phyloP scores from a whole-genome alignment of 163 green algal genomes.

The Chlamydomonas reinhardtii region DNA sequence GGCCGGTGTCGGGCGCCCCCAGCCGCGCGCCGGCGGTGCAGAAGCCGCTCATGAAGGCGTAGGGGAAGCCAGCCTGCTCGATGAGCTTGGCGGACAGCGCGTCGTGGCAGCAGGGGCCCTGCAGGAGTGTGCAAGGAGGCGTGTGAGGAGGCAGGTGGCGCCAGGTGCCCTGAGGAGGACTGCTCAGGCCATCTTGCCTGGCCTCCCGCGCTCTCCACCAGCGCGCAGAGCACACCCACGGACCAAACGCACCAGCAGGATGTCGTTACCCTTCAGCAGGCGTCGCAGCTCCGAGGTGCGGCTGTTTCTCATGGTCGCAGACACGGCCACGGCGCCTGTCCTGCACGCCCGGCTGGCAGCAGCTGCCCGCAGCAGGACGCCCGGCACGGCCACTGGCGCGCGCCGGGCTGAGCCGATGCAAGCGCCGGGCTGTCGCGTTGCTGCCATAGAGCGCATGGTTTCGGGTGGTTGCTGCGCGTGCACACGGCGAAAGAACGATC shows the following conservation, averaged over 20 bases:
- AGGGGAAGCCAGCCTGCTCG: conserved; percentile 89
- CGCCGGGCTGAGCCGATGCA: too few relatives aligned
- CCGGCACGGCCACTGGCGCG: neutral
- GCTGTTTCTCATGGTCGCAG: conserved; percentile 20
- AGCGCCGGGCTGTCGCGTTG: neutral
- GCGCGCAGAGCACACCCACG: too few relatives aligned
- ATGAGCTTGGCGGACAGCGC: conserved; percentile 88
- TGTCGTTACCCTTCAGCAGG: conserved; percentile 17
- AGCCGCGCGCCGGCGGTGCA: conserved; percentile 78
- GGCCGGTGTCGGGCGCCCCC: conserved; percentile 88
- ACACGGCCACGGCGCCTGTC: neutral
- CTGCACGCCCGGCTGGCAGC: neutral
- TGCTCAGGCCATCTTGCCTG: too few relatives aligned
- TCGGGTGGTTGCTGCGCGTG: too few relatives aligned
- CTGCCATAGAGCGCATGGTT: neutral
- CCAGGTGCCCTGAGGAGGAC: too few relatives aligned
- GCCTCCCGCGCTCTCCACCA: too few relatives aligned
- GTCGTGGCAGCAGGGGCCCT: conserved; percentile 89
- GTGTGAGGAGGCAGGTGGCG: neutral
- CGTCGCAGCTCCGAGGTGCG: conserved; percentile 36
- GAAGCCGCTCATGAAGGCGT: conserved; percentile 96
- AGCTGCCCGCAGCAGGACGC: neutral
- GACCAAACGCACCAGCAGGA: conserved; percentile 12
- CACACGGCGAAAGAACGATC: too few relatives aligned
- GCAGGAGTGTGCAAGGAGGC: neutral